Base-by-base conservation (phyloP, 2,329 filamentous ascomycete genomes). In the Pseudophaeomoniella oleicola region DNA sequence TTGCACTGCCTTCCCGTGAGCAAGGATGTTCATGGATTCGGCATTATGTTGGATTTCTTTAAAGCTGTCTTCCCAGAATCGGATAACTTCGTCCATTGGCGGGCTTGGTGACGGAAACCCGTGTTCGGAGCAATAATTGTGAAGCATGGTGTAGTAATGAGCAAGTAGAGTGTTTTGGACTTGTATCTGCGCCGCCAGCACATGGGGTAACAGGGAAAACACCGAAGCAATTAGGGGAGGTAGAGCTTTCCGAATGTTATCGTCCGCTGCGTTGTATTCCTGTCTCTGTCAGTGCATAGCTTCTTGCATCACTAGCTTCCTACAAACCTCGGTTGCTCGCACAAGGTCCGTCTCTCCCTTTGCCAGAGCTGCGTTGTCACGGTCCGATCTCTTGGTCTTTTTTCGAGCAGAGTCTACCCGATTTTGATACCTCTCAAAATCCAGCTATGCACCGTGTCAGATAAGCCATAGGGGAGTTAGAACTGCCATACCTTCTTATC, bases 151-250 rank as follows among this genome's bases (percentile, higher is more conserved):
- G 57, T 90, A 90, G 46, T 84, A 76, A 42, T 86, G 68, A 0
- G 76, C 83, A 4, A 90, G 71, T 36, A 90, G 64, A 33, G 75
- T 72, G 52, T 86, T 86, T 55, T 88, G 83, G 17, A 86, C 75
- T 50, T 80, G 67, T 32, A 88, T 74, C 49, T 87, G 78, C 22
- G 71, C 69, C 30, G 70, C 68, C 9, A 87, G 66, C 14, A 92
- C 63, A 36, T 75, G 73, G 17, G 82, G 81, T 10, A 88, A 67
- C n/a, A 92, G 63, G 16, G 70, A 78, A 51, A 85, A 83, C 3
- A 78, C 69, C 6, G 80, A 76, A 3, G 70, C 61, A 36, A 87
- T 73, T 5, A 93, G 62, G 1, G 72, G 75, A 5, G 85, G 85
- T 2, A 92, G 69, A 12, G 71, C 75, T 43, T 74, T 64, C 49